phyloP scores from a whole-genome alignment of 2,329 filamentous ascomycete species.

The Capronia coronata region DNA sequence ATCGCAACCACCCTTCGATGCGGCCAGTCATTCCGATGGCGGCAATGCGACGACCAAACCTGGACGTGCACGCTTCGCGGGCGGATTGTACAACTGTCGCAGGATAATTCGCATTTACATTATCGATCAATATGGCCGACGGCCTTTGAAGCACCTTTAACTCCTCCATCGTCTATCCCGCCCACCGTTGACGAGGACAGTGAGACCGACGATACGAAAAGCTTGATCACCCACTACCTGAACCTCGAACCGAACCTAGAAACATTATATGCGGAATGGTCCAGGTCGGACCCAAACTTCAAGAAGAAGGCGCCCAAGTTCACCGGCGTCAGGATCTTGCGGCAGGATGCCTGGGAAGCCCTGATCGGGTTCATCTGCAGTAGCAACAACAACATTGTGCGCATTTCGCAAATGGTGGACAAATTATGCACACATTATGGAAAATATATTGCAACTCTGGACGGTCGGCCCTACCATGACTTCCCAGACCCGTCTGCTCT shows the following conservation, averaged over 20 bases:
- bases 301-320: conserved; percentile 79
- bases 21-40: conserved; percentile 93
- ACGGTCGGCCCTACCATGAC: conserved; percentile 70
- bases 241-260: conserved; percentile 73
- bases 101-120: conserved; percentile 71
- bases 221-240: conserved; percentile 75
- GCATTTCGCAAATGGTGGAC: conserved; percentile 93
- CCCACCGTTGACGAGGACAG: conserved; percentile 31
- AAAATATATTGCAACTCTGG: conserved; percentile 63
- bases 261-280: conserved; percentile 80
- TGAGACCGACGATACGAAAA: conserved; percentile 55
- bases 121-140: conserved; percentile 64
- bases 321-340: conserved; percentile 82
- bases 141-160: conserved; percentile 31
- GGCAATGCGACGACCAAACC: conserved; percentile 68
- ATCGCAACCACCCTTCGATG: conserved; percentile 92
- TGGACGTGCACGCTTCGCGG: conserved; percentile 88
- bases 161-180: conserved; percentile 36
- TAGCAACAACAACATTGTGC: conserved; percentile 94
- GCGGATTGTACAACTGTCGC: conserved; percentile 74
- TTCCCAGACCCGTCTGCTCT: conserved; percentile 73
- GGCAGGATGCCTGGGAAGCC: conserved; percentile 94
- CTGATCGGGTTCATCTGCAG: conserved; percentile 94
- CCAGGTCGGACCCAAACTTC: conserved; percentile 77
- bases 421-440: conserved; percentile 88